phyloP scores from a whole-genome alignment of 2,329 filamentous ascomycete species.

The Aspergillus sp. region DNA sequence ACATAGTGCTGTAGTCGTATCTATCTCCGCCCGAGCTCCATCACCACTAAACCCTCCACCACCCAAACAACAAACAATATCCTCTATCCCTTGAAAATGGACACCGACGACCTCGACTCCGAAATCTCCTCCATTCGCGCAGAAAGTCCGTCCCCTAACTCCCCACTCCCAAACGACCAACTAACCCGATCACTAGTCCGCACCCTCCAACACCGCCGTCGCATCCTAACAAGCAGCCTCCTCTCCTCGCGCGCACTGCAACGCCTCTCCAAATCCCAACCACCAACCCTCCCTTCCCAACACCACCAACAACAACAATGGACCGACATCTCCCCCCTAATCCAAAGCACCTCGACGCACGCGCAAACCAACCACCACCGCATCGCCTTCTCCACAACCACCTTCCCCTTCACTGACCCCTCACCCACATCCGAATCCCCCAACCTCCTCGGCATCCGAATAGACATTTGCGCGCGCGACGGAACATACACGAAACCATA shows the following conservation, averaged over 20 bases:
- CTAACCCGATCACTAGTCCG: conserved; percentile 35
- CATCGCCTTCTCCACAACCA: conserved; percentile 47
- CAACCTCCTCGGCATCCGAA: conserved; percentile 43
- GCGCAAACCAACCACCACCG: conserved; percentile 44
- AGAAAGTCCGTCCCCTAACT: conserved; percentile 36
- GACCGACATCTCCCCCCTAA: conserved; percentile 35
- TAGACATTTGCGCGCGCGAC: conserved; percentile 43
- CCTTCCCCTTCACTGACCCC: conserved; percentile 50
- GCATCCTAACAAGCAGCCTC: conserved; percentile 44
- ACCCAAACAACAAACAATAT: not conserved
- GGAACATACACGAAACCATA: conserved; percentile 47
- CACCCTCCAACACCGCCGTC: conserved; percentile 40
- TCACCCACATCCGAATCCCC: conserved; percentile 32
- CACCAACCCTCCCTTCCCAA: not conserved
- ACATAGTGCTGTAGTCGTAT: not conserved
- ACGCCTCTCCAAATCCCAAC: conserved; percentile 12
- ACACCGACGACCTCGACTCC: conserved; percentile 36
- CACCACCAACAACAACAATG: not conserved
- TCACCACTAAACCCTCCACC: conserved; percentile 6
- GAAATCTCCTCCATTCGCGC: conserved; percentile 45
- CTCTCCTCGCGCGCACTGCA: conserved; percentile 43
- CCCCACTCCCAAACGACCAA: conserved; percentile 12
- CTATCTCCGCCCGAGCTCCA: not conserved
- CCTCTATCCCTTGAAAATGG: conserved; percentile 5
- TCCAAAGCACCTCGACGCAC: conserved; percentile 34